These are phyloP conservation scores for Mimosa pudica DNA, from an alignment of 306 rosid genomes.

Conservation along the genomic window DNA sequence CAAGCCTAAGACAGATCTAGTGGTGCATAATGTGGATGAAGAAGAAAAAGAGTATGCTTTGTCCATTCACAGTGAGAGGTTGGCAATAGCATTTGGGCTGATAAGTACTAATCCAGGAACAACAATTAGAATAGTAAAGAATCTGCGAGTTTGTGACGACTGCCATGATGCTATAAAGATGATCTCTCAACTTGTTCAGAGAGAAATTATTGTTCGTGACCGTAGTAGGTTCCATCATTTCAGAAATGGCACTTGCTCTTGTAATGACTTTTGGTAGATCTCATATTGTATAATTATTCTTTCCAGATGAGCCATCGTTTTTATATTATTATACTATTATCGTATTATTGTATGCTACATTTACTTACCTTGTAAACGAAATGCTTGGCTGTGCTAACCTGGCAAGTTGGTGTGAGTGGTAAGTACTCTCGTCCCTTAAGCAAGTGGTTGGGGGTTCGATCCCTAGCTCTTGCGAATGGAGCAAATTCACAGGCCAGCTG, in stretches of 20 bases:
- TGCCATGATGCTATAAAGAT: constrained; percentile 18
- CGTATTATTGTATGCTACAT: neutral
- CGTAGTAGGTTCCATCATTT: constrained; percentile 26
- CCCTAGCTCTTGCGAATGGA: too few species aligned
- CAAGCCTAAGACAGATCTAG: constrained; percentile 24
- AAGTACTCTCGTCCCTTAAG: too few species aligned
- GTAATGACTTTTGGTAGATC: constrained; percentile 8
- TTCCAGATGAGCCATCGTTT: neutral
- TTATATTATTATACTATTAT: neutral
- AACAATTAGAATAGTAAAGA: constrained; percentile 24
- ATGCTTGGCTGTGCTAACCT: neutral
- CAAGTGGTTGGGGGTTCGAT: too few species aligned
- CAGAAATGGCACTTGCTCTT: neutral
- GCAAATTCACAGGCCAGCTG: too few species aligned
- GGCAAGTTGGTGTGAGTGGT: too few species aligned
- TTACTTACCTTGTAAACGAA: neutral
- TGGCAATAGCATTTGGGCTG: constrained; percentile 15
- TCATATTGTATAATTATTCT: neutral
- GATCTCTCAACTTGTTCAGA: constrained; percentile 8
- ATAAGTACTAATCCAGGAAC: constrained; percentile 14
- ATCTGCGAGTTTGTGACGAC: constrained; percentile 24
- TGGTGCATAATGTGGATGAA: constrained; percentile 19
- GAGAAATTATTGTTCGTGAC: constrained; percentile 28
- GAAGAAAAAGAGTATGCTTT: constrained; percentile 19
- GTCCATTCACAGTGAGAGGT: constrained; percentile 23